These are phyloP conservation scores for Claviceps purpurea DNA, from an alignment of 2,329 filamentous ascomycete genomes.

Conservation along the genomic window DNA sequence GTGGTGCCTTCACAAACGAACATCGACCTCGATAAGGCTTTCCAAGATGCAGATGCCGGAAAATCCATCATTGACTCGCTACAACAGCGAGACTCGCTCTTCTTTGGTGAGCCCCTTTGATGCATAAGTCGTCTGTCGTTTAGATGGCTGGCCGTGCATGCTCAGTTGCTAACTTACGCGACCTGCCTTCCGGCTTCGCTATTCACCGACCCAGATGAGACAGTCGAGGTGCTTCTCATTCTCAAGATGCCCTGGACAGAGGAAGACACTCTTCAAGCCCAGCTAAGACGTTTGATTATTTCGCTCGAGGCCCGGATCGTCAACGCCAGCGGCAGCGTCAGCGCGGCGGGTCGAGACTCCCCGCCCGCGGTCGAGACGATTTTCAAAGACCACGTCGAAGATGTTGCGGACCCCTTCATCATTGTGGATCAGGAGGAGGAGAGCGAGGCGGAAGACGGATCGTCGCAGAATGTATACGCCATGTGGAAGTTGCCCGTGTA, in stretches of 20 bases:
- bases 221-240: slow-evolving; percentile 53
- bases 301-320: slow-evolving; percentile 53
- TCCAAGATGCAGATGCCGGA: slow-evolving; percentile 29
- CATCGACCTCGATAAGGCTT: slow-evolving; percentile 38
- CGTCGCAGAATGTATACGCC: slow-evolving; percentile 32
- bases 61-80: slow-evolving; percentile 42
- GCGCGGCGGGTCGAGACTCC: slow-evolving; percentile 32
- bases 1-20: slow-evolving; percentile 44
- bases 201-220: slow-evolving; percentile 47
- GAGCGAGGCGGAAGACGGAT: slow-evolving; percentile 13
- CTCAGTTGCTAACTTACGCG: too few relatives aligned
- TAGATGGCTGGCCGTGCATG: too few relatives aligned
- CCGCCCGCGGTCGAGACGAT: slow-evolving; percentile 44
- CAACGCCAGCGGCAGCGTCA: slow-evolving; percentile 45
- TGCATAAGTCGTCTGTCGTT: too few relatives aligned
- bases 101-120: slow-evolving; percentile 49
- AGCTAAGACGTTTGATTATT: slow-evolving; percentile 49
- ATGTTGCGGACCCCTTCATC: slow-evolving; percentile 36
- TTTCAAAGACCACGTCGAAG: slow-evolving; percentile 39
- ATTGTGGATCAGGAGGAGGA: slow-evolving; percentile 29
- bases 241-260: slow-evolving; percentile 50
- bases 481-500: slow-evolving; percentile 49
- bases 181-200: slow-evolving; percentile 5
- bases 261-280: slow-evolving; percentile 41
- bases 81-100: slow-evolving; percentile 49